Evolutionary conservation across 768 basidiomycete genomes (phyloP).

Genomic region (Auricularia heimuer): DNA sequence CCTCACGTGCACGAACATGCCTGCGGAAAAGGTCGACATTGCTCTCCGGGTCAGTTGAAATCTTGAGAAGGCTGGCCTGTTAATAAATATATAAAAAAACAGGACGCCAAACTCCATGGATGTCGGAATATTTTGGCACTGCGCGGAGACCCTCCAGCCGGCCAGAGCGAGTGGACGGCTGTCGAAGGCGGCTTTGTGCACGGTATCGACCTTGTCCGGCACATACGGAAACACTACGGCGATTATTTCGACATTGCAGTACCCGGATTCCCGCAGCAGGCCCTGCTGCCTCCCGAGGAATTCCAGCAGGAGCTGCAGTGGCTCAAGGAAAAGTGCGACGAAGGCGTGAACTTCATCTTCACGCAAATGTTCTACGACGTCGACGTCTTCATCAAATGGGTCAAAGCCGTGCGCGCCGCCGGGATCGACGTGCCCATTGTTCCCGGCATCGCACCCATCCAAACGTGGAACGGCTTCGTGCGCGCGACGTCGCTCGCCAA

Average conservation of each 20-base stretch:
- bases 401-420: constrained; percentile 65
- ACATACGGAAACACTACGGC: constrained; percentile 72
- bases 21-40: constrained; percentile 86
- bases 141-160: constrained; percentile 84
- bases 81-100: neutral
- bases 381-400: constrained; percentile 87
- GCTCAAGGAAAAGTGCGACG: constrained; percentile 86
- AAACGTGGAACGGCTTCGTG: constrained; percentile 92
- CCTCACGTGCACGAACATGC: constrained; percentile 98
- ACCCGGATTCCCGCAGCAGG: constrained; percentile 84
- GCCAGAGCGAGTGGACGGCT: constrained; percentile 86
- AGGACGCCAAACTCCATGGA: constrained; percentile 85
- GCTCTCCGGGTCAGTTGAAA: constrained; percentile 60
- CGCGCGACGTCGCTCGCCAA: constrained; percentile 72
- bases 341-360: constrained; percentile 88
- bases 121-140: constrained; percentile 91
- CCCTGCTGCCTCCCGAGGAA: constrained; percentile 62
- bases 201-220: constrained; percentile 83
- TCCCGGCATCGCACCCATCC: constrained; percentile 90
- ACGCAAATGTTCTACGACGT: constrained; percentile 98
- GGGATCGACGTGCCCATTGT: constrained; percentile 87
- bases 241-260: constrained; percentile 96
- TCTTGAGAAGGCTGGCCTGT: constrained; percentile 11
- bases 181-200: constrained; percentile 85
- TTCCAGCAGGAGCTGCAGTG: constrained; percentile 69